Percentiles rank a stretch among this genome's conserved stretches.
These are phyloP conservation scores for Urtica urens DNA, from an alignment of 306 rosid species.

Conservation along the genomic window DNA sequence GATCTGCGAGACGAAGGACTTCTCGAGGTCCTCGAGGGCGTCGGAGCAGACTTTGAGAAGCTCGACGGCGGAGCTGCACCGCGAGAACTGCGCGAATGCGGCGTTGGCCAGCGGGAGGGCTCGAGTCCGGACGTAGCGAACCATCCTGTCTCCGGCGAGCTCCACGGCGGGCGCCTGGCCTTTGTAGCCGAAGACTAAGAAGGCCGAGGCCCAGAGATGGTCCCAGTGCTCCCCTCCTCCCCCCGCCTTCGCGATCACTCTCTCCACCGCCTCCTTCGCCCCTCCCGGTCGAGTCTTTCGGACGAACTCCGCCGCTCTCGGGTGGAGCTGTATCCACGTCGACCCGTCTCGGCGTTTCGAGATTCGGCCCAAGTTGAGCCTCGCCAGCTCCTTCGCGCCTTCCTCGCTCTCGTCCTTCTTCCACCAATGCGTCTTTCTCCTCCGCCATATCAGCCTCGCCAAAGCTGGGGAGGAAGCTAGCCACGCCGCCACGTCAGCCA, in stretches of 20 bases:
- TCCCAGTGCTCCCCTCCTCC: slow-evolving; percentile 48
- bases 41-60: slow-evolving; percentile 76
- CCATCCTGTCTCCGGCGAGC: slow-evolving; percentile 56
- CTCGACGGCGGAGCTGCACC: slow-evolving; percentile 72
- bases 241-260: no score
- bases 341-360: slow-evolving; percentile 17
- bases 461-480: slow-evolving; percentile 60
- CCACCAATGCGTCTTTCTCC: no score
- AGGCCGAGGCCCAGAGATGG: slow-evolving; percentile 82
- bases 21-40: slow-evolving; percentile 80
- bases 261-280: slow-evolving; percentile 62
- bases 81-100: slow-evolving; percentile 64
- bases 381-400: no score
- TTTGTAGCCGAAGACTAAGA: slow-evolving; percentile 84
- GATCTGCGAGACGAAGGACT: slow-evolving; percentile 73
- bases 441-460: slow-evolving; percentile 47
- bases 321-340: slow-evolving; percentile 75
- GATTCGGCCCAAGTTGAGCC: slow-evolving; percentile 34
- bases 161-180: slow-evolving; percentile 64
- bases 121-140: slow-evolving; percentile 49
- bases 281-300: slow-evolving; percentile 41
- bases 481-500: slow-evolving; percentile 75
- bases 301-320: slow-evolving; percentile 53
- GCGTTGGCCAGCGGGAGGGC: slow-evolving; percentile 81
- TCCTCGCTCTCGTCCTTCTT: slow-evolving; percentile 61